Conservation (phyloP, 148 eudicot genomes). For the Drosera capensis region DNA sequence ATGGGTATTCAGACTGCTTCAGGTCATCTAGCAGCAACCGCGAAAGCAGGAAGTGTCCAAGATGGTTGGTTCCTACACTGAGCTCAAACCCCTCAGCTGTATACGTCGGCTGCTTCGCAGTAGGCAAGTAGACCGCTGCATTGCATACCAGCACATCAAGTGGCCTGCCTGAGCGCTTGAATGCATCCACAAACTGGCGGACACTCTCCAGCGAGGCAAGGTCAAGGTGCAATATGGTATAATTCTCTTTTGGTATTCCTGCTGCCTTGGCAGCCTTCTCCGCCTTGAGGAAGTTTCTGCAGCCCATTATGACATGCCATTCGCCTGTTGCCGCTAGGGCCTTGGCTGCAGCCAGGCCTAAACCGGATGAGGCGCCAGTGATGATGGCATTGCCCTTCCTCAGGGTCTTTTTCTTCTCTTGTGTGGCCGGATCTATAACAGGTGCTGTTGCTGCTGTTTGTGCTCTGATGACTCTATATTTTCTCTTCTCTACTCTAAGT, state of each 20-base stretch:
- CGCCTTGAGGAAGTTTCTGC: conserved; percentile 84
- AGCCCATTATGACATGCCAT: conserved; percentile 88
- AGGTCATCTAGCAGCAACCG: conserved; percentile 34
- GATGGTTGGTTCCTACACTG: conserved; percentile 39
- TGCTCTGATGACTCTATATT: conserved; percentile 19
- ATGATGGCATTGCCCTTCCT: conserved; percentile 72
- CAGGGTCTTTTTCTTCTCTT: conserved; percentile 50
- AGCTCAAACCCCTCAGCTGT: conserved; percentile 32
- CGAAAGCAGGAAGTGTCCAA: conserved; percentile 30
- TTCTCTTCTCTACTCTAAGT: not conserved
- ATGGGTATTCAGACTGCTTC: conserved; percentile 31
- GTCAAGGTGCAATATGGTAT: conserved; percentile 55
- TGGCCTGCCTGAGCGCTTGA: conserved; percentile 39
- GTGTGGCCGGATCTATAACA: conserved; percentile 21
- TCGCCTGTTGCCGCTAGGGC: conserved; percentile 55
- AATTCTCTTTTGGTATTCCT: conserved; percentile 61
- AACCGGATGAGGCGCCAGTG: conserved; percentile 92
- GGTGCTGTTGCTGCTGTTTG: conserved; percentile 30
- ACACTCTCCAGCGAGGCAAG: conserved; percentile 57
- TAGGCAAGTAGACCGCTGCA: conserved; percentile 42
- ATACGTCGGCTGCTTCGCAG: conserved; percentile 23
- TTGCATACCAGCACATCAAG: conserved; percentile 81
- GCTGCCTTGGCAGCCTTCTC: conserved; percentile 71
- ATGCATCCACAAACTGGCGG: conserved; percentile 61
- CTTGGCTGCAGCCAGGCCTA: conserved; percentile 88